These are phyloP conservation scores for Tetramitus jugosus DNA, from an alignment of 208 protist species.

Conservation along the genomic window DNA sequence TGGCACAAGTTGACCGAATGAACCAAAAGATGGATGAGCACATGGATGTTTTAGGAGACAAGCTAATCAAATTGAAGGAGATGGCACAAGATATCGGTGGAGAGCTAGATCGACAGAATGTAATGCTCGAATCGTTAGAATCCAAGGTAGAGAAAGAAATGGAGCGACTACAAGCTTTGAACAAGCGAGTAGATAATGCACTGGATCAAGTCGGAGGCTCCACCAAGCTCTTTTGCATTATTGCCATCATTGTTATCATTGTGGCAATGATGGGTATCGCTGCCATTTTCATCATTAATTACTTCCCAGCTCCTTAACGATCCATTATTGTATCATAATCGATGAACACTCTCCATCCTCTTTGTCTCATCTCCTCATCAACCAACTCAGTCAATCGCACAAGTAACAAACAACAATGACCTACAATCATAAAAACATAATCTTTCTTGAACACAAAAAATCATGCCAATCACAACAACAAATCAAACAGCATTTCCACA, in stretches of 20 bases:
- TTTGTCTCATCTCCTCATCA: too few species aligned
- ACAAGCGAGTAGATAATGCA: background rate
- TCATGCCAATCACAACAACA: too few species aligned
- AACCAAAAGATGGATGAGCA: constrained; percentile 1
- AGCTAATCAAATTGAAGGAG: background rate
- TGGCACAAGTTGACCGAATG: background rate
- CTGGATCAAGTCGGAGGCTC: background rate
- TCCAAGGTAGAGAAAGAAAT: background rate
- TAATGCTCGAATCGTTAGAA: background rate
- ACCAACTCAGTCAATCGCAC: too few species aligned
- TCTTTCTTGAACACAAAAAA: too few species aligned
- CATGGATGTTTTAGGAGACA: background rate
- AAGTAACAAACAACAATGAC: too few species aligned
- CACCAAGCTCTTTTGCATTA: background rate
- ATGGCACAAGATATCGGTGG: background rate
- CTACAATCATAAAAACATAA: too few species aligned
- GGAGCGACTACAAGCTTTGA: background rate
- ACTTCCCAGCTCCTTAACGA: too few species aligned
- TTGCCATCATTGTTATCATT: background rate
- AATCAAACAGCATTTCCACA: too few species aligned
- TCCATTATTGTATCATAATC: too few species aligned
- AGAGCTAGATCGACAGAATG: background rate
- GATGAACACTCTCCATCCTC: too few species aligned
- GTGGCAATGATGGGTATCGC: background rate
- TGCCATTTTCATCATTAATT: too few species aligned